Percentiles rank a stretch among this genome's conserved stretches.
Evolutionary conservation across 768 basidiomycete species (phyloP).

Genomic region (Porphyrellus cyaneotinctus): DNA sequence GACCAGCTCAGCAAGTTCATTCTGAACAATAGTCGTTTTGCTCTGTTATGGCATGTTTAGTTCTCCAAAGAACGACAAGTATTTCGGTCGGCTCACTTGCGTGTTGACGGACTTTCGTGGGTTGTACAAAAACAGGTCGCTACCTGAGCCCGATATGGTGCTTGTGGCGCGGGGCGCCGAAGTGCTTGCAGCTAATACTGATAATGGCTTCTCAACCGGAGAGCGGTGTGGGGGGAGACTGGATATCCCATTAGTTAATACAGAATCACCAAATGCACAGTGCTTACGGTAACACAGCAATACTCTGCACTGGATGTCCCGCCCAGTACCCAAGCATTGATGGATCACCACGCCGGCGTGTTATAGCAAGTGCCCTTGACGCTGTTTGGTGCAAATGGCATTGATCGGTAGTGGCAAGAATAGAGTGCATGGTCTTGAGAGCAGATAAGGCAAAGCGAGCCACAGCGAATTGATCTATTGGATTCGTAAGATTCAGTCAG

Average conservation of each 20-base stretch:
- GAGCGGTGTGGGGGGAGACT: conserved; percentile 70
- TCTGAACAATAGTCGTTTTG: conserved; percentile 69
- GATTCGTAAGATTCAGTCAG: conserved; percentile 4
- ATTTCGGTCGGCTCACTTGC: conserved; percentile 43
- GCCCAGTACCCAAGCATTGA: conserved; percentile 84
- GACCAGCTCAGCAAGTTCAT: conserved; percentile 77
- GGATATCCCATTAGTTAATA: conserved; percentile 8
- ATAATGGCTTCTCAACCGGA: conserved; percentile 68
- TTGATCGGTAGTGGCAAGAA: conserved; percentile 76
- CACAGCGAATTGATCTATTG: conserved; percentile 74
- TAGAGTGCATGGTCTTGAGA: conserved; percentile 64
- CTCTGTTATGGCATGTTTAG: conserved; percentile 33
- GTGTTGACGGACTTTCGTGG: conserved; percentile 61
- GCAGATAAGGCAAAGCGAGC: conserved; percentile 89
- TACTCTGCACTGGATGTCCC: conserved; percentile 69
- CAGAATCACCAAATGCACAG: conserved; percentile 1
- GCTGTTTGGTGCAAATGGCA: conserved; percentile 71
- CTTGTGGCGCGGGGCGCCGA: conserved; percentile 38
- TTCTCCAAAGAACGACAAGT: background rate
- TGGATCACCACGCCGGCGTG: conserved; percentile 72
- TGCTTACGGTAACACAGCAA: conserved; percentile 73
- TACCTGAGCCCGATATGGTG: conserved; percentile 53
- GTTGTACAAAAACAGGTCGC: conserved; percentile 89
- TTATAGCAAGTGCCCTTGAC: conserved; percentile 65
- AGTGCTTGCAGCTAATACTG: conserved; percentile 42